These are phyloP conservation scores for Metschnikowia shivogae DNA, from an alignment of 805 yeast species.

Conservation along the genomic window DNA sequence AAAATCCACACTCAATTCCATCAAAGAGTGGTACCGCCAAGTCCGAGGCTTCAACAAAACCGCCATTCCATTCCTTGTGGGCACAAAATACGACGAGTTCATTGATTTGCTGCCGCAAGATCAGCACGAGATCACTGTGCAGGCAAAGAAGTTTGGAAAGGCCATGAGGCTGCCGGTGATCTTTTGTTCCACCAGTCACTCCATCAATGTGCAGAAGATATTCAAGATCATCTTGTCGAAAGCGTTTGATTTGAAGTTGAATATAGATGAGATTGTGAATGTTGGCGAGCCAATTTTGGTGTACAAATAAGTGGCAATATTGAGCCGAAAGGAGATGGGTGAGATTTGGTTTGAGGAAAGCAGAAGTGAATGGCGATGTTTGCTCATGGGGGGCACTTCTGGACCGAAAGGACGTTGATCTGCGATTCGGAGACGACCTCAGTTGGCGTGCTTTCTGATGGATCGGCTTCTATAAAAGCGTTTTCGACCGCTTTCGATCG, in stretches of 20 bases:
- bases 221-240: conserved; percentile 87
- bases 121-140: conserved; percentile 78
- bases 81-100: conserved; percentile 89
- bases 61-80: conserved; percentile 87
- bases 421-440: too few species aligned
- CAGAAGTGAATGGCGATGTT: too few species aligned
- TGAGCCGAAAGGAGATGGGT: too few species aligned
- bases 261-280: conserved; percentile 76
- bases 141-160: conserved; percentile 77
- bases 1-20: conserved; percentile 77
- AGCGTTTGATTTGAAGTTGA: conserved; percentile 80
- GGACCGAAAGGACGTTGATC: too few species aligned
- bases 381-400: too few species aligned
- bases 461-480: too few species aligned
- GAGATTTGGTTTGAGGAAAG: too few species aligned
- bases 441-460: too few species aligned
- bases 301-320: conserved; percentile 36
- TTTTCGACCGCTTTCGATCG: too few species aligned
- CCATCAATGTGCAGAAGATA: conserved; percentile 89
- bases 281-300: conserved; percentile 90
- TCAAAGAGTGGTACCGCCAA: conserved; percentile 92
- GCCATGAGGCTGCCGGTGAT: conserved; percentile 85
- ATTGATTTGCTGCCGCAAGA: conserved; percentile 74
- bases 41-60: conserved; percentile 85
- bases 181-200: conserved; percentile 87